Percentiles rank a stretch among this genome's conserved stretches.
phyloP scores from a whole-genome alignment of 352 stramenopile genomes.

The Globisporangium cederbergense region DNA sequence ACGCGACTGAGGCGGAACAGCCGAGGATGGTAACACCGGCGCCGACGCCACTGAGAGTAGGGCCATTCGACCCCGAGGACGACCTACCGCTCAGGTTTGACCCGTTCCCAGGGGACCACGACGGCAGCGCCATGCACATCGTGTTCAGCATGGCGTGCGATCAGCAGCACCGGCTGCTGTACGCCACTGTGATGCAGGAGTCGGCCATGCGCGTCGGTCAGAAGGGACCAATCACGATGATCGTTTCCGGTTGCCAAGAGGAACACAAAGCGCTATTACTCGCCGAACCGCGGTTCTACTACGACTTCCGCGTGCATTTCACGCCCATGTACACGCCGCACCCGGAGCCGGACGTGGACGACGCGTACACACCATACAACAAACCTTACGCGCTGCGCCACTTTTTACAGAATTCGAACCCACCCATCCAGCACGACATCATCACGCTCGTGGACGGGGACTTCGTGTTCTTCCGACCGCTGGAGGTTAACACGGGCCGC shows the following conservation, averaged over 20 bases:
- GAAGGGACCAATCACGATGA: slow-evolving; percentile 47
- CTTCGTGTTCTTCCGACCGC: slow-evolving; percentile 21
- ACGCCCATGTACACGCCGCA: slow-evolving; percentile 42
- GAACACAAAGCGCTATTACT: slow-evolving; percentile 24
- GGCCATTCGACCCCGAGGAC: neutral
- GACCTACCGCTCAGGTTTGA: neutral
- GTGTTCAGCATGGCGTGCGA: slow-evolving; percentile 55
- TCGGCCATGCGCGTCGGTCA: slow-evolving; percentile 36
- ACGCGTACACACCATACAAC: slow-evolving; percentile 52
- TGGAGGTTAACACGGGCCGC: slow-evolving; percentile 27
- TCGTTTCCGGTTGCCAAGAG: slow-evolving; percentile 41
- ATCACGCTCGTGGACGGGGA: slow-evolving; percentile 16
- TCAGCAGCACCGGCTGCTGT: slow-evolving; percentile 32
- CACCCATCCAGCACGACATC: slow-evolving; percentile 34
- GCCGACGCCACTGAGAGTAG: too few relatives aligned
- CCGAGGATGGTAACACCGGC: too few relatives aligned
- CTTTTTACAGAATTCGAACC: slow-evolving; percentile 41
- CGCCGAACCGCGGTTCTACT: slow-evolving; percentile 41
- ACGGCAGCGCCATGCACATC: slow-evolving; percentile 26
- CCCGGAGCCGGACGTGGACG: slow-evolving; percentile 31
- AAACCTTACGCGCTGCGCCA: slow-evolving; percentile 52
- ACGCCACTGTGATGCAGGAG: slow-evolving; percentile 45
- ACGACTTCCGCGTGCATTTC: slow-evolving; percentile 53
- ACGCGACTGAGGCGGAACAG: neutral
- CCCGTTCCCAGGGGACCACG: slow-evolving; percentile 9